These are phyloP conservation scores for Hypoxylon rubiginosum DNA, from an alignment of 2,329 filamentous ascomycete species.

Conservation along the genomic window DNA sequence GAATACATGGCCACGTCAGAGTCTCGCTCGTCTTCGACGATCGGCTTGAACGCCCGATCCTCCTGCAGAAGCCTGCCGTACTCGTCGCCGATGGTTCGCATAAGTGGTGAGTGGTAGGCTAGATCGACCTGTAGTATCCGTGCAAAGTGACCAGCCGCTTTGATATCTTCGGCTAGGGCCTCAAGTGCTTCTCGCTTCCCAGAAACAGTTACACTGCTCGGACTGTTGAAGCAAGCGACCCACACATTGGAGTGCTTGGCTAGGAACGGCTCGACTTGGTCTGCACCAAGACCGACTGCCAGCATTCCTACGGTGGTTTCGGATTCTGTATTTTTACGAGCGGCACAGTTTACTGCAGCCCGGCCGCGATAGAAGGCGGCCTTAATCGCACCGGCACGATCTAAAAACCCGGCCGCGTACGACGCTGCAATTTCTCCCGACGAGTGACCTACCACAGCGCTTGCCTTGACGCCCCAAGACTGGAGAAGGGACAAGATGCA, in stretches of 20 bases:
- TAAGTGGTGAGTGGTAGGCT: constrained; percentile 41
- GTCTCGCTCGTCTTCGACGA: too few relatives aligned
- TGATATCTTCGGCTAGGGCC: background rate
- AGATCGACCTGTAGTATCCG: constrained; percentile 43
- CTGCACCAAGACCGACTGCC: constrained; percentile 37
- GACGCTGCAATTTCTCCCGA: constrained; percentile 45
- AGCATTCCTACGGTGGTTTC: constrained; percentile 36
- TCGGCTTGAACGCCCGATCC: background rate
- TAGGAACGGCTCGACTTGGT: constrained; percentile 1
- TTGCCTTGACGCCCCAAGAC: constrained; percentile 24
- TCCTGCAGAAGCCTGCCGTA: constrained; percentile 28
- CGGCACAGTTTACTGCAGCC: constrained; percentile 7
- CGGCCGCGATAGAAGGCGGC: constrained; percentile 36
- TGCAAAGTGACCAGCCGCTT: constrained; percentile 40
- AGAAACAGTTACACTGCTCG: constrained; percentile 46
- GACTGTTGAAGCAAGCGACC: constrained; percentile 50
- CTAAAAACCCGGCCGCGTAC: constrained; percentile 20
- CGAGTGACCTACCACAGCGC: constrained; percentile 40
- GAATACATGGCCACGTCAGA: constrained; percentile 29
- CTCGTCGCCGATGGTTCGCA: constrained; percentile 24
- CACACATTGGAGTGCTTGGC: constrained; percentile 9
- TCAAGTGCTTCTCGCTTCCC: constrained; percentile 26
- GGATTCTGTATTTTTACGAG: too few relatives aligned
- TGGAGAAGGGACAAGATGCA: constrained; percentile 25
- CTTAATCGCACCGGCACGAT: constrained; percentile 28